Percentiles rank a stretch among this genome's conserved stretches.
Conservation (phyloP, 2,329 filamentous ascomycete species). For the Penicillium sp. region DNA sequence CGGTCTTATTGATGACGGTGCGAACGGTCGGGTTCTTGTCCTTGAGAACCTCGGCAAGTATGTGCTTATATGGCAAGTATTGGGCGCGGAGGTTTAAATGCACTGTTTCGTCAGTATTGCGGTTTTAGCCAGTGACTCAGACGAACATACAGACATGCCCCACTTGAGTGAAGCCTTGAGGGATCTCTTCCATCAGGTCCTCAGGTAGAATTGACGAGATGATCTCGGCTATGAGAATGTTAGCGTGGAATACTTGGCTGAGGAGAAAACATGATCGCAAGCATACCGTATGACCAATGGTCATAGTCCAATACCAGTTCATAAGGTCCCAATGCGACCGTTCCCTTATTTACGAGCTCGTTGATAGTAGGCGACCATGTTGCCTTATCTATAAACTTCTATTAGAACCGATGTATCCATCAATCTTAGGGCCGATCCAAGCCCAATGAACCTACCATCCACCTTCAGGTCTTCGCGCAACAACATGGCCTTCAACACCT, state of each 20-base stretch:
- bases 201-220: conserved; percentile 78
- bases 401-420: background rate
- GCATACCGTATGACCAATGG: conserved; percentile 77
- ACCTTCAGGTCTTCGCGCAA: conserved; percentile 37
- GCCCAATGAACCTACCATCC: conserved; percentile 36
- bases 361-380: conserved; percentile 73
- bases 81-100: conserved; percentile 85
- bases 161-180: conserved; percentile 80
- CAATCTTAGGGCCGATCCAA: background rate
- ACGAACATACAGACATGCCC: conserved; percentile 72
- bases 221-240: conserved; percentile 63
- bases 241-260: conserved; percentile 1
- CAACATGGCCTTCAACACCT: conserved; percentile 37
- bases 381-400: conserved; percentile 53
- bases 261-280: background rate
- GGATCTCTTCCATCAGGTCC: conserved; percentile 74
- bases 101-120: conserved; percentile 48
- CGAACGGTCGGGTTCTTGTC: conserved; percentile 82
- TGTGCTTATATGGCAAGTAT: conserved; percentile 78
- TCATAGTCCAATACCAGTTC: conserved; percentile 75
- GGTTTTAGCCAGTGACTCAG: background rate
- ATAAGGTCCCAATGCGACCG: conserved; percentile 71
- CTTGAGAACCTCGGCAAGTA: conserved; percentile 80
- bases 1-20: conserved; percentile 95
- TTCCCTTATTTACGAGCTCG: conserved; percentile 65